phyloP scores from a whole-genome alignment of 768 basidiomycete genomes.

The Sarcomyxa edulis region DNA sequence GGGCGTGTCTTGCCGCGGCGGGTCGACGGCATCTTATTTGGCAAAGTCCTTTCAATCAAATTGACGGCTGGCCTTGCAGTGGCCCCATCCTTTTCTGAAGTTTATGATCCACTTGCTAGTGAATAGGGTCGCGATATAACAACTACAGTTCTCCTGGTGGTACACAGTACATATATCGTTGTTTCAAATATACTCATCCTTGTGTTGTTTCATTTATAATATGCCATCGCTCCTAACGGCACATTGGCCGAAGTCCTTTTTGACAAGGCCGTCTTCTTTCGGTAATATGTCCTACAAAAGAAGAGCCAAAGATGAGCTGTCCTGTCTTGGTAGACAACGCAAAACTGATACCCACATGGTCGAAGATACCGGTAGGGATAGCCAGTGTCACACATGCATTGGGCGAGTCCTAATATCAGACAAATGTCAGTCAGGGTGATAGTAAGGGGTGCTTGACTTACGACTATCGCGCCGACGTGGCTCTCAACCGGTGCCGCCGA shows the following conservation, averaged over 20 bases:
- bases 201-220: no score
- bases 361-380: slow-evolving; percentile 75
- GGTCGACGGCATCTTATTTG: no score
- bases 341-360: slow-evolving; percentile 39
- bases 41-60: no score
- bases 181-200: no score
- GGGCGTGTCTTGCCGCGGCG: no score
- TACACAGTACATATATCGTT: no score
- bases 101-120: no score
- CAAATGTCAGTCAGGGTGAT: not conserved
- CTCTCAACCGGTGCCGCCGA: slow-evolving; percentile 68
- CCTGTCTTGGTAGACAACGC: no score
- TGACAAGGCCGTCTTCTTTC: slow-evolving; percentile 54
- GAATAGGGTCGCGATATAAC: no score
- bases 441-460: slow-evolving; percentile 24
- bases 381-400: slow-evolving; percentile 76
- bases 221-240: slow-evolving; percentile 66
- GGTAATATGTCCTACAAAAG: slow-evolving; percentile 58
- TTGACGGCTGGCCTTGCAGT: no score
- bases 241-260: slow-evolving; percentile 57
- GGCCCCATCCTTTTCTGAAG: no score
- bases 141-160: no score
- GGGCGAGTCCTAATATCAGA: slow-evolving; percentile 52
- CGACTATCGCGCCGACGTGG: slow-evolving; percentile 67
- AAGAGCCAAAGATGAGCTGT: not conserved